These are phyloP conservation scores for Cadophora gregata DNA, from an alignment of 2,329 filamentous ascomycete genomes.

Conservation along the genomic window DNA sequence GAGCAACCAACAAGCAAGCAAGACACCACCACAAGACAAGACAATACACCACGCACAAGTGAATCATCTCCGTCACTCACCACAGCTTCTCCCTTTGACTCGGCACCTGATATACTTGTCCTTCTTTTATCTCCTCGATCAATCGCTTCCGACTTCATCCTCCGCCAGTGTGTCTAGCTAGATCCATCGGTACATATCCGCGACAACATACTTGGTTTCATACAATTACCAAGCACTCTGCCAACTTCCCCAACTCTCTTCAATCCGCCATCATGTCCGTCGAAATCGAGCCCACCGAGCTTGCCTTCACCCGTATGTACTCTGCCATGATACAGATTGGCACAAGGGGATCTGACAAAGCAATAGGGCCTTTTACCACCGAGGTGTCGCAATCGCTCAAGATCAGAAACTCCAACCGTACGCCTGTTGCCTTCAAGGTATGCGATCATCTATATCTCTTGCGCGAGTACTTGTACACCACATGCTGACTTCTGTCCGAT, in stretches of 20 bases:
- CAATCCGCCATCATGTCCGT: slow-evolving; percentile 76
- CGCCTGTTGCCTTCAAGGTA: slow-evolving; percentile 75
- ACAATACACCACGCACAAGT: slow-evolving; percentile 6
- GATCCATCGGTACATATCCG: slow-evolving; percentile 5
- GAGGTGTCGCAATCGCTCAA: slow-evolving; percentile 70
- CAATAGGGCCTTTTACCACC: slow-evolving; percentile 67
- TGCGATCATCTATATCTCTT: slow-evolving; percentile 28
- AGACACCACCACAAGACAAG: not conserved
- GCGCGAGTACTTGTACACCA: not conserved
- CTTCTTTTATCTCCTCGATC: not conserved
- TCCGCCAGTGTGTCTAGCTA: slow-evolving; percentile 4
- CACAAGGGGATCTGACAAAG: slow-evolving; percentile 27
- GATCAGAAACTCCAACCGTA: slow-evolving; percentile 67
- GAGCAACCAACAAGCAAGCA: not conserved
- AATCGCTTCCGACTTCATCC: not conserved
- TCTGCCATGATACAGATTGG: slow-evolving; percentile 27
- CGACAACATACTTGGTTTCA: slow-evolving; percentile 5
- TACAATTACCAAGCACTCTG: slow-evolving; percentile 12
- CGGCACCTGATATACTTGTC: slow-evolving; percentile 11
- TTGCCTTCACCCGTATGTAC: slow-evolving; percentile 87
- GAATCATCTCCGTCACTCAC: slow-evolving; percentile 3
- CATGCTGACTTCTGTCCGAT: slow-evolving; percentile 17
- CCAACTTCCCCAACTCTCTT: slow-evolving; percentile 8
- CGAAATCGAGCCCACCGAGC: slow-evolving; percentile 88
- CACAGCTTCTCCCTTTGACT: not conserved